phyloP scores from a whole-genome alignment of 805 yeast species.

The Pichia thaimueangensis region DNA sequence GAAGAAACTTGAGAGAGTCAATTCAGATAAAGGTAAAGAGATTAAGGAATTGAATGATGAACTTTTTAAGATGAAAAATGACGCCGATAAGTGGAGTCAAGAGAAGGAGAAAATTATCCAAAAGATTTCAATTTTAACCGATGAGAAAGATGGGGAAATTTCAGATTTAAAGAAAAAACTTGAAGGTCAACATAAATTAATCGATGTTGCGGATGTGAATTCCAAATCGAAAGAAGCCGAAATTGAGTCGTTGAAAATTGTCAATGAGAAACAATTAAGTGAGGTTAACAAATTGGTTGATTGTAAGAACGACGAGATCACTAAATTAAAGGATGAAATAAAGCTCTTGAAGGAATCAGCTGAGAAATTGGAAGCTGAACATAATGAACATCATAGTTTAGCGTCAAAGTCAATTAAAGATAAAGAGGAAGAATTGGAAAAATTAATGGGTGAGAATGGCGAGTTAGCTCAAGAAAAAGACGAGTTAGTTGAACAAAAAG shows the following conservation, averaged over 20 bases:
- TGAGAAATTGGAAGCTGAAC: not conserved
- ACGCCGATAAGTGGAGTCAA: not conserved
- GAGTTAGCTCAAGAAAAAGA: not conserved
- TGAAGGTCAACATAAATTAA: constrained; percentile 1
- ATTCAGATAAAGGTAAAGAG: not conserved
- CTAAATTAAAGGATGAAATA: not conserved
- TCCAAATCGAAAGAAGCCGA: not conserved
- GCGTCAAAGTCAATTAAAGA: not conserved
- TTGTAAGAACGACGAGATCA: not conserved
- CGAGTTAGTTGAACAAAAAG: not conserved
- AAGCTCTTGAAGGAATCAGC: not conserved
- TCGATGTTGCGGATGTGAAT: not conserved
- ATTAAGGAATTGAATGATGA: not conserved
- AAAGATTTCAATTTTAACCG: not conserved
- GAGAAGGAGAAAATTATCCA: not conserved
- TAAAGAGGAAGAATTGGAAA: not conserved
- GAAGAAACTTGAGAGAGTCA: not conserved
- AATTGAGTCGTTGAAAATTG: not conserved
- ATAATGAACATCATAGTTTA: not conserved
- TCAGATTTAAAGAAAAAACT: constrained; percentile 1
- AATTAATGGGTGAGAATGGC: not conserved
- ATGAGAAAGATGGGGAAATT: not conserved
- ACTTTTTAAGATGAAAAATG: not conserved
- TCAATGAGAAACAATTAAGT: not conserved
- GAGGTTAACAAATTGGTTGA: not conserved